Percentiles rank a stretch among this genome's conserved stretches.
These are phyloP conservation scores for Magnaporthiopsis incrustans DNA, from an alignment of 2,329 filamentous ascomycete genomes.

Conservation along the genomic window DNA sequence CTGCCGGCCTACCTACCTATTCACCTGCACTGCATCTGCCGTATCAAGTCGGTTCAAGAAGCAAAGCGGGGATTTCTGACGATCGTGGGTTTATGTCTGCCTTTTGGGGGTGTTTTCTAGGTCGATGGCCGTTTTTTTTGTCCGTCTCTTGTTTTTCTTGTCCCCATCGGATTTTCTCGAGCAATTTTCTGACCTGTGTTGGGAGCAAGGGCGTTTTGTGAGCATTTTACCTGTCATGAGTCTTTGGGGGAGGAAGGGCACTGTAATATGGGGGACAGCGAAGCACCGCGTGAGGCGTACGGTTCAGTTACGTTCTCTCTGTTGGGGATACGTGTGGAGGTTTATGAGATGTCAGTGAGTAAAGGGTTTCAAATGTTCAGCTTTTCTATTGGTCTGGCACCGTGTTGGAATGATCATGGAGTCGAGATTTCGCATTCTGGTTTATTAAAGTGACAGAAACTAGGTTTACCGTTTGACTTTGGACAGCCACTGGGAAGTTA, in stretches of 20 bases:
- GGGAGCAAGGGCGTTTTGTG: neutral
- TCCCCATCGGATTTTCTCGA: neutral
- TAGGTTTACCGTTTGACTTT: neutral
- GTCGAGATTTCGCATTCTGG: neutral
- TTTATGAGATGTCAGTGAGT: neutral
- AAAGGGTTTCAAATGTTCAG: neutral
- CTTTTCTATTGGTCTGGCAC: neutral
- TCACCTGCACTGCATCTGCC: neutral
- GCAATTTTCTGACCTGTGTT: constrained; percentile 1
- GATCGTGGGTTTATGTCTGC: neutral
- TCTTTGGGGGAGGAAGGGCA: neutral
- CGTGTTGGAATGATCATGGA: neutral
- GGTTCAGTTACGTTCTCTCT: neutral
- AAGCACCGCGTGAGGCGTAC: neutral
- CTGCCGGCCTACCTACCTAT: neutral
- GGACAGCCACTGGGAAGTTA: too few relatives aligned
- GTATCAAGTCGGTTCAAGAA: too few relatives aligned
- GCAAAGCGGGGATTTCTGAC: neutral
- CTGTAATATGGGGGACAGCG: neutral
- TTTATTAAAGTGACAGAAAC: neutral
- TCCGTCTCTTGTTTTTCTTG: neutral
- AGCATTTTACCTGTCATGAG: neutral
- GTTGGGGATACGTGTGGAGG: neutral
- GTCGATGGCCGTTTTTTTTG: constrained; percentile 4
- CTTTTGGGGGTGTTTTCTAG: neutral